Evolutionary conservation across 2,329 filamentous ascomycete genomes (phyloP).

Genomic region (Chaetomium globosum): DNA sequence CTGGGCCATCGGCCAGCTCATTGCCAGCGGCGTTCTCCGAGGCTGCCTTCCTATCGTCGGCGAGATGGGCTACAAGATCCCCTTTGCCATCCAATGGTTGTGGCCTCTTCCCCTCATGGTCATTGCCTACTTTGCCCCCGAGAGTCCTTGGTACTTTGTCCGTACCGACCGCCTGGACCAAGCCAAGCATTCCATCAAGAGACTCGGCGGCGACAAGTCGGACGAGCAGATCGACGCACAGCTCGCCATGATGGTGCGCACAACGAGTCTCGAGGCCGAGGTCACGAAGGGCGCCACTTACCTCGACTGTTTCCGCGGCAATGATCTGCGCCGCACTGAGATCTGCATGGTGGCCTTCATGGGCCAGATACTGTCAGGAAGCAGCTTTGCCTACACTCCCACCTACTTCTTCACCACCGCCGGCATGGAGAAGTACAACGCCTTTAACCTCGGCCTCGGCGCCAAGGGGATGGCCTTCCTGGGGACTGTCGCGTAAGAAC

Average conservation of each 20-base stretch:
- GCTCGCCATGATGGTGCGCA: constrained; percentile 49
- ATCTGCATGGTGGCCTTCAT: constrained; percentile 48
- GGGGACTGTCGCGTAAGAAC: constrained; percentile 43
- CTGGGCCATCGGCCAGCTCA: constrained; percentile 18
- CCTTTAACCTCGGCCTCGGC: constrained; percentile 49
- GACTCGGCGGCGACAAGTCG: constrained; percentile 40
- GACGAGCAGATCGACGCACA: constrained; percentile 40
- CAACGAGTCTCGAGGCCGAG: constrained; percentile 51
- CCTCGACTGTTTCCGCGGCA: constrained; percentile 52
- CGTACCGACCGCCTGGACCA: constrained; percentile 40
- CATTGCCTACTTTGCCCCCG: constrained; percentile 43
- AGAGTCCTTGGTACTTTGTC: constrained; percentile 46
- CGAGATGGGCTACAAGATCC: constrained; percentile 42
- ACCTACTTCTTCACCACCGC: constrained; percentile 54
- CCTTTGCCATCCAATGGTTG: constrained; percentile 45
- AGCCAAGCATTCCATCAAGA: constrained; percentile 35
- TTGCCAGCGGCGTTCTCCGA: constrained; percentile 42
- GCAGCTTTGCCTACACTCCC: constrained; percentile 45
- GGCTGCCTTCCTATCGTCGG: constrained; percentile 42
- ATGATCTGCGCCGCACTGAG: constrained; percentile 51
- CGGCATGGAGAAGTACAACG: constrained; percentile 44
- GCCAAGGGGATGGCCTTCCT: constrained; percentile 50
- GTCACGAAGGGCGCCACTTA: constrained; percentile 46
- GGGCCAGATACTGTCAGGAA: constrained; percentile 48
- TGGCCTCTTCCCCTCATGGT: constrained; percentile 44